Evolutionary conservation across 2,329 filamentous ascomycete species (phyloP), one percentile per base, ranked within the genome.

Genomic region (Gliomastix tumulicola): DNA sequence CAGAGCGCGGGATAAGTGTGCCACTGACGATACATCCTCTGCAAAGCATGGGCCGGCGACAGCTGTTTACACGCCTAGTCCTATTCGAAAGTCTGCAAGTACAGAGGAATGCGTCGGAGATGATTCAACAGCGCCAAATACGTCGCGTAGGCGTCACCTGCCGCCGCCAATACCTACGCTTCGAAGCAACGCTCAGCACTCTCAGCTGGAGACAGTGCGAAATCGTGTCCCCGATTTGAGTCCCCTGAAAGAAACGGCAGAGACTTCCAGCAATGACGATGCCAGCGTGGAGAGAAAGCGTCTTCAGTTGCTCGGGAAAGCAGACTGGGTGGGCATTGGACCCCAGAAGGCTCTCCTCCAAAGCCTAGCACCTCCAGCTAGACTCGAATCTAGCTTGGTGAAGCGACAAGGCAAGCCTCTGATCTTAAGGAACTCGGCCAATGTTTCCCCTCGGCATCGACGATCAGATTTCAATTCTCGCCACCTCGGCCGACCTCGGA

Each of bases 241-340:
- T 28, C 25, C n/a, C n/a, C n/a, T n/a, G n/a, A n/a, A n/a, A n/a
- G n/a, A n/a, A n/a, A n/a, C n/a, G n/a, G n/a, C n/a, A n/a, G n/a
- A n/a, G n/a, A n/a, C 21, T 19, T 27, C 10, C 11, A 10, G 12
- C 17, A 17, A 27, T 19, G n/a, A 27, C 5, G 18, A 28, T 31
- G 9, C 6, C 8, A 44, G 46, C 17, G 35, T 54, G 4, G 39
- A 47, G 10, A 34, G 35, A 5, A 57, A 54, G 28, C 49, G 48
- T 22, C 47, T 41, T 17, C 47, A 25, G 31, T 41, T 59, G 4
- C 39, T 59, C 15, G 35, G 49, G 9, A 51, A 48, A 30, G 37
- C 32, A 10, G 50, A 57, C 21, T 62, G 58, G 56, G 51, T 49
- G 1, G 55, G 59, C 4, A 40, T 59, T 7, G 41, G 40, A 15